These are phyloP conservation scores for Glycine tomentella DNA, from an alignment of 306 rosid genomes.

Conservation along the genomic window DNA sequence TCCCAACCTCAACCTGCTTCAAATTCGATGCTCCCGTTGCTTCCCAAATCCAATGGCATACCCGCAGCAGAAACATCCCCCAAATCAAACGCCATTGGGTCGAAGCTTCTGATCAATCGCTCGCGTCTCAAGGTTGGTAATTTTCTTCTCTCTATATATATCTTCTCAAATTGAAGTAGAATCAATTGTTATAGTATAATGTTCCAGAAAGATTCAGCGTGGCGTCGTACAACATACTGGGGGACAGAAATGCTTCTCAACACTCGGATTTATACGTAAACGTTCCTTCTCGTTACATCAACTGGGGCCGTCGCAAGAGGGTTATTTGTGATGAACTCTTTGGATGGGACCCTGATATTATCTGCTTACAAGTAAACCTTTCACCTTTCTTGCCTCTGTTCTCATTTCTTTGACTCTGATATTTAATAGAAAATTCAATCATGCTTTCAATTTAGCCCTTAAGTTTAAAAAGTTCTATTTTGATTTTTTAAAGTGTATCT, in stretches of 20 bases:
- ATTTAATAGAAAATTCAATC: no score
- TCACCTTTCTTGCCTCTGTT: background rate
- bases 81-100: conserved; percentile 72
- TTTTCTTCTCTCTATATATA: no score
- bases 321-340: conserved; percentile 74
- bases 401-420: no score
- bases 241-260: conserved; percentile 66
- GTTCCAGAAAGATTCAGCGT: conserved; percentile 55
- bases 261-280: conserved; percentile 74
- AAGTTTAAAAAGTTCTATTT: no score
- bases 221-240: conserved; percentile 82
- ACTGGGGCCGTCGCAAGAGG: conserved; percentile 69
- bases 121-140: conserved; percentile 51
- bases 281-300: conserved; percentile 67
- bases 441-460: background rate
- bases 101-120: conserved; percentile 55
- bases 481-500: background rate
- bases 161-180: no score
- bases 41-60: conserved; percentile 27
- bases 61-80: conserved; percentile 1
- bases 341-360: conserved; percentile 70
- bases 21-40: conserved; percentile 49
- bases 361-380: conserved; percentile 79
- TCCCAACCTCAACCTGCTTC: conserved; percentile 8
- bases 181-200: no score